A percentile compares a stretch with the other conserved stretches of the same genome.
Evolutionary conservation across 129 eudicot genomes (phyloP).

Genomic region (Gnaphalium uliginosum): DNA sequence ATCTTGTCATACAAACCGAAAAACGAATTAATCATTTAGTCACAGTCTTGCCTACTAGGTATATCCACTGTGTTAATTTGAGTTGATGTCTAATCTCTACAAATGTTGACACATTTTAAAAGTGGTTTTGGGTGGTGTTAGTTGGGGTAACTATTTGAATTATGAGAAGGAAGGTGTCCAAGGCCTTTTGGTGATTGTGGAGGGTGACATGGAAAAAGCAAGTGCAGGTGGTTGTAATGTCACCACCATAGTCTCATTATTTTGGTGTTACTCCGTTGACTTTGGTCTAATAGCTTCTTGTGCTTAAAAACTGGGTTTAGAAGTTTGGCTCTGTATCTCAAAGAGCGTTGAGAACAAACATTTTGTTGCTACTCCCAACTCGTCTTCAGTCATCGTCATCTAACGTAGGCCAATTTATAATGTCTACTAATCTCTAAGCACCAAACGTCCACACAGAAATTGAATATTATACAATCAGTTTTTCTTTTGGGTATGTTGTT

Average conservation of each 20-base stretch:
- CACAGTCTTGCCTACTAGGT: background rate
- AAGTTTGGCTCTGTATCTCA: background rate
- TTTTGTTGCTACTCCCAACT: background rate
- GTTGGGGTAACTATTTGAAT: constrained; percentile 37
- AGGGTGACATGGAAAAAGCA: constrained; percentile 37
- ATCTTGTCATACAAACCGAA: background rate
- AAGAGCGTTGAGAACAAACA: background rate
- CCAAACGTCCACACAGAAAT: background rate
- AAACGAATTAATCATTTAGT: background rate
- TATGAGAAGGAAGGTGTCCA: constrained; percentile 8
- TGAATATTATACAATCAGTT: background rate
- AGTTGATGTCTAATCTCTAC: constrained; percentile 12
- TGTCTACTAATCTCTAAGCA: no score
- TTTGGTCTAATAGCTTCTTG: background rate
- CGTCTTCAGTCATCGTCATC: background rate
- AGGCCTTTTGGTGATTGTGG: constrained; percentile 32
- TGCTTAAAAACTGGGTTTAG: background rate
- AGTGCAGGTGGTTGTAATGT: constrained; percentile 30
- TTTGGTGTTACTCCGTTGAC: constrained; percentile 20
- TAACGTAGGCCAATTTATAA: background rate
- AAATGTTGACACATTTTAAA: constrained; percentile 17
- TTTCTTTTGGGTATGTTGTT: background rate
- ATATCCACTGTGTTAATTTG: background rate
- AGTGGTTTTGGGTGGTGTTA: constrained; percentile 26
- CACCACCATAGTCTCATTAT: constrained; percentile 26